A percentile compares a stretch with the other conserved stretches of the same genome.
These are phyloP conservation scores for Trichoderma polysporum DNA, from an alignment of 2,329 filamentous ascomycete species.

Conservation along the genomic window DNA sequence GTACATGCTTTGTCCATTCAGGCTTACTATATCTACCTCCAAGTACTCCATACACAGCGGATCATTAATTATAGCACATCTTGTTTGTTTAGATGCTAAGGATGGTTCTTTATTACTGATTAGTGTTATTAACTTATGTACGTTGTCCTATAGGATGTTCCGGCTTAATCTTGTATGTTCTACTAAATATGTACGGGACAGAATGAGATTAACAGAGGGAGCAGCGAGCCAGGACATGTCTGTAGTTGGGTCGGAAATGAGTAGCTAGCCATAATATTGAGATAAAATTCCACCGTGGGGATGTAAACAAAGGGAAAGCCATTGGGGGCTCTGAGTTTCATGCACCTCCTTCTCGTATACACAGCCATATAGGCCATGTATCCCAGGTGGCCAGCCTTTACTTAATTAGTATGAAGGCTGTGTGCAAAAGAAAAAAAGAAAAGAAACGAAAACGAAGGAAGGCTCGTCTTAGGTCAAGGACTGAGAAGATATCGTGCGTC, in stretches of 20 bases:
- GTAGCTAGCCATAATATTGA: not conserved
- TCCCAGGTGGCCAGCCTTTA: not conserved
- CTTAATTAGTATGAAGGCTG: slow-evolving; percentile 16
- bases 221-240: not conserved
- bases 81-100: not conserved
- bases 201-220: not conserved
- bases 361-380: not conserved
- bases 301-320: not conserved
- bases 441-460: no score
- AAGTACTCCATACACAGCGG: not conserved
- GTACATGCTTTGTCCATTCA: no score
- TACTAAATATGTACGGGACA: not conserved
- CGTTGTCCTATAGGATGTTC: not conserved
- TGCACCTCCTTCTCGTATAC: not conserved
- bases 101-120: not conserved
- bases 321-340: not conserved
- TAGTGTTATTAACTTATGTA: not conserved
- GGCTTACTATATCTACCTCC: no score
- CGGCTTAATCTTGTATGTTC: not conserved
- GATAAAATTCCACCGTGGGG: not conserved
- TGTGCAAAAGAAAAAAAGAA: not conserved
- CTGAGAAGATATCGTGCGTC: slow-evolving; percentile 31
- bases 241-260: not conserved
- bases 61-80: not conserved
- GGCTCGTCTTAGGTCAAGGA: slow-evolving; percentile 25